Base-by-base conservation (phyloP, 257 asterid genomes). In the Solanum habrochaites region DNA sequence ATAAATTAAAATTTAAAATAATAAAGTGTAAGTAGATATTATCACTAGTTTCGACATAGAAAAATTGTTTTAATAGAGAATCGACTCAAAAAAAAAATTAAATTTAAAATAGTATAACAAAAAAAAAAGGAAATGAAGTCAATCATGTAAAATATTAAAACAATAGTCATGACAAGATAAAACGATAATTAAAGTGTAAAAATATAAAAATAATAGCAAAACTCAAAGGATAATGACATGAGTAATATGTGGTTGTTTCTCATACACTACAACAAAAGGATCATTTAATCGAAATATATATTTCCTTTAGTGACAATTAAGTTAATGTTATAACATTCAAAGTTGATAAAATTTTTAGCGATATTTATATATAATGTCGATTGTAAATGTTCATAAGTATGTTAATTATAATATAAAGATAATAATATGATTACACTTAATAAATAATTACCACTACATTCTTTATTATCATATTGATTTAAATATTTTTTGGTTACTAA, bases 181-280 rank as follows among this genome's bases (percentile, higher is more conserved):
- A 56, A 56, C 2, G 25, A 20, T 56, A 56, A 56, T 56, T 5
- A 20, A 56, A 56, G 0, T 20, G 66, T 56, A 56, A 9, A 56
- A 56, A 56, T 20, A n/a, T 11, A 56, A n/a, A 56, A 56, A 20
- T 56, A 56, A 56, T 56, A 56, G 21, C 1, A 0, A 4, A 20
- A 20, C 5, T 20, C 25, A 7, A 56, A 20, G 64, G 25, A 56
- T 20, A 56, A 20, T 7, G 66, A 20, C 11, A 56, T 20, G 25
- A 56, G 25, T 56, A 56, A 1, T 56, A 90, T 93, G 93, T 92
- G 94, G 94, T 91, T 87, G 66, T 90, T 88, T 90, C 23, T 49
- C 60, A 49, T 15, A 49, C 60, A 5, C 60, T 6, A 6, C 60
- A 16, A 49, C 21, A 49, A 49, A 49, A 49, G 60, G 0, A 8